phyloP scores from a whole-genome alignment of 306 rosid species.

The Citrullus colocynthis region DNA sequence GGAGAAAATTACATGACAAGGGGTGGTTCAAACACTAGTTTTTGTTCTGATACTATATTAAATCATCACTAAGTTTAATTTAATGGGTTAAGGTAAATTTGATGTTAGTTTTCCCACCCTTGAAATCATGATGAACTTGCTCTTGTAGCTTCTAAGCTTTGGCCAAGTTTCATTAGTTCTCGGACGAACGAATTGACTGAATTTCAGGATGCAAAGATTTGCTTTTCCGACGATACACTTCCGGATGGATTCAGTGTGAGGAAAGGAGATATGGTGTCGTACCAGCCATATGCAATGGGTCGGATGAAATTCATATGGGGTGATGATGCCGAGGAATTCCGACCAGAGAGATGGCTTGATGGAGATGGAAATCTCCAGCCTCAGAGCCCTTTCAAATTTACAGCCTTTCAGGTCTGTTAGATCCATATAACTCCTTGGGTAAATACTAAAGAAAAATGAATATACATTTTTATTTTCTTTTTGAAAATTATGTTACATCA shows the following conservation, averaged over 20 bases:
- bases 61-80: not conserved
- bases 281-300: constrained; percentile 23
- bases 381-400: constrained; percentile 24
- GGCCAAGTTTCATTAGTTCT: not conserved
- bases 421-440: not conserved
- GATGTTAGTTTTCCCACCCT: too few relatives aligned
- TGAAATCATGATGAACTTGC: not conserved
- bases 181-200: not conserved
- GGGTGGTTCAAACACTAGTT: not conserved
- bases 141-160: not conserved
- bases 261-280: constrained; percentile 14
- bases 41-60: not conserved
- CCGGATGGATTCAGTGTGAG: constrained; percentile 20
- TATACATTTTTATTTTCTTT: too few relatives aligned
- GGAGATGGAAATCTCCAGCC: constrained; percentile 14
- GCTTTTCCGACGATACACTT: constrained; percentile 14
- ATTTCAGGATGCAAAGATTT: constrained; percentile 13
- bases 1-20: not conserved
- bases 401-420: constrained; percentile 20
- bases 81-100: too few relatives aligned
- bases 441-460: too few relatives aligned
- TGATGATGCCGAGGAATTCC: constrained; percentile 22
- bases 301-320: constrained; percentile 23
- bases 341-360: constrained; percentile 23
- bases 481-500: too few relatives aligned